Conservation (phyloP, 2,329 filamentous ascomycete species). For the Sordariomycetes sp. region DNA sequence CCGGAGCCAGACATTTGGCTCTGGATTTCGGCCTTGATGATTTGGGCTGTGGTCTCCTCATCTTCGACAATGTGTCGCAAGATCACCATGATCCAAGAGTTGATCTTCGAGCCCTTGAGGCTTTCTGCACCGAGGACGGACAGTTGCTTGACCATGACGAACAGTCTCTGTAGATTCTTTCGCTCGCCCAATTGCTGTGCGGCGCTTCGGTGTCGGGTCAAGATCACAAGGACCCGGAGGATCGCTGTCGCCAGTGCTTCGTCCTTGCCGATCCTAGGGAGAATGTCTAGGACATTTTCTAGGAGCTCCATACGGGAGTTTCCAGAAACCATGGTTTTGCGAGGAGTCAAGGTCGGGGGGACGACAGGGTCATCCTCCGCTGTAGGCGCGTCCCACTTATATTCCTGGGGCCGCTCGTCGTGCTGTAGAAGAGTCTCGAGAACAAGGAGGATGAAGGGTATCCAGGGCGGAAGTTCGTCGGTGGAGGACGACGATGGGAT, state of each 20-base stretch:
- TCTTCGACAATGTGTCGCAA: slow-evolving; percentile 92
- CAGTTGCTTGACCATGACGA: slow-evolving; percentile 92
- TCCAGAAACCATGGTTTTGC: slow-evolving; percentile 29
- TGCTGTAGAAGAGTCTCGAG: slow-evolving; percentile 85
- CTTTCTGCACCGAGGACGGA: slow-evolving; percentile 67
- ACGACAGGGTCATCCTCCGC: slow-evolving; percentile 36
- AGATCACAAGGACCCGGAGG: slow-evolving; percentile 71
- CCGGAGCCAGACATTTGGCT: slow-evolving; percentile 65
- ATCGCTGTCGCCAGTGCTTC: slow-evolving; percentile 75
- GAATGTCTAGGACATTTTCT: slow-evolving; percentile 65
- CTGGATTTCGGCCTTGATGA: slow-evolving; percentile 84
- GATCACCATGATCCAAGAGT: slow-evolving; percentile 66
- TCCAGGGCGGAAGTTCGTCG: slow-evolving; percentile 83
- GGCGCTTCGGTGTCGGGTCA: slow-evolving; percentile 69
- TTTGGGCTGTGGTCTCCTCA: slow-evolving; percentile 77
- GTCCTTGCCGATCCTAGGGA: slow-evolving; percentile 82
- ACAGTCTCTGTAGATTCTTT: slow-evolving; percentile 78
- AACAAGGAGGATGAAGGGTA: slow-evolving; percentile 80
- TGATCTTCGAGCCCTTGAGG: slow-evolving; percentile 45
- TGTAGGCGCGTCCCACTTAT: slow-evolving; percentile 55
- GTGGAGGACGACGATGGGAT: slow-evolving; percentile 53
- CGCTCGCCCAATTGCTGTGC: slow-evolving; percentile 74
- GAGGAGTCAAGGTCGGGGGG: slow-evolving; percentile 25
- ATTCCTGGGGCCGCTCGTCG: slow-evolving; percentile 69
- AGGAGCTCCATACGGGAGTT: slow-evolving; percentile 64